Evolutionary conservation across 2,329 filamentous ascomycete species (phyloP).

Genomic region (Exophiala spinifera): DNA sequence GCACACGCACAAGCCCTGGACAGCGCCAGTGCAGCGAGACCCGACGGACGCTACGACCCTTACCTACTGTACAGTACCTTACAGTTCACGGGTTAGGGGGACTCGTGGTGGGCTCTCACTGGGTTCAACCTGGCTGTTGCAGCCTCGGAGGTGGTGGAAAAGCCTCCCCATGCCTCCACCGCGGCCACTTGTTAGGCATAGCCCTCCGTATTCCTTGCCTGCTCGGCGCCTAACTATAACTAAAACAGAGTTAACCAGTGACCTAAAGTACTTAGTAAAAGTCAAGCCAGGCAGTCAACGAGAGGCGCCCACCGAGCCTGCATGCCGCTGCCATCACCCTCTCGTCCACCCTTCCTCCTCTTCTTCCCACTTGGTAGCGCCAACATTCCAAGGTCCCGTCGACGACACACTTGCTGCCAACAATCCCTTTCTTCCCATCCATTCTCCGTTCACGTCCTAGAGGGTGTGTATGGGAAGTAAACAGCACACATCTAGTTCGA

Average conservation of each 20-base stretch:
- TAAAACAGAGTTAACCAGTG: too few species aligned
- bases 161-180: too few species aligned
- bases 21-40: neutral
- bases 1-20: neutral
- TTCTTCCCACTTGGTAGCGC: slow-evolving; percentile 9
- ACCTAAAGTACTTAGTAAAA: too few species aligned
- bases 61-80: too few species aligned
- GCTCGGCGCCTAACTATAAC: too few species aligned
- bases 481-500: slow-evolving; percentile 1
- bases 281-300: too few species aligned
- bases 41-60: too few species aligned
- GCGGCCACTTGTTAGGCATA: too few species aligned
- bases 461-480: neutral
- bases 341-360: neutral
- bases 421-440: slow-evolving; percentile 4
- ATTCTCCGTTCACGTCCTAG: slow-evolving; percentile 1
- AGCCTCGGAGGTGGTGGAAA: too few species aligned
- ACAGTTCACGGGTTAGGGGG: neutral
- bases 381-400: slow-evolving; percentile 21
- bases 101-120: too few species aligned
- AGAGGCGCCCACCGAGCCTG: neutral
- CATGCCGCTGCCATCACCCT: neutral
- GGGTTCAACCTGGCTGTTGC: too few species aligned
- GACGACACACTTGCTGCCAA: neutral
- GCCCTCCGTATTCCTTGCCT: too few species aligned